Evolutionary conservation across 202 grass and related monocot species (phyloP), one percentile per base, ranked within the genome.

Genomic region (Carex sylvatica): DNA sequence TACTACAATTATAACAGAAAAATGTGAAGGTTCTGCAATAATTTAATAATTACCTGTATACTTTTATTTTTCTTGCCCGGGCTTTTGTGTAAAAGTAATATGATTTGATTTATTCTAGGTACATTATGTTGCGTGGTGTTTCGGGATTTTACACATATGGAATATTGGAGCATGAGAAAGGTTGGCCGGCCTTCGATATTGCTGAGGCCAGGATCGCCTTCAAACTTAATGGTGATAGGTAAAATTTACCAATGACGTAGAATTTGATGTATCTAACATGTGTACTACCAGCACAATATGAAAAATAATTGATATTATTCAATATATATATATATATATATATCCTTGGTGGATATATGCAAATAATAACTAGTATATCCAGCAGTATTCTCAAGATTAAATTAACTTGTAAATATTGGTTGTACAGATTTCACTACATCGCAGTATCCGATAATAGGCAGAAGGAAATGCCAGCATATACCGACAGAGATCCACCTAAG

Each of bases 81-180:
- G 51, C 52, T 15, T 13, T 18, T 42, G 8, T 24, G 16, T 2
- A 75, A 3, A 75, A 64, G 2, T 84, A 11, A 60, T 58, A 61
- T 15, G 12, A 0, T 82, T 70, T 56, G 15, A 23, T 9, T 79
- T 85, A 3, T 18, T 82, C 63, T 77, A 95, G 92, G 88, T 81
- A 86, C 70, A 65, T 92, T 47, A 65, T 94, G 82, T 80, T 97
- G 5, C 79, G 61, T 73, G 89, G 91, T 14, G 87, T 90, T 84
- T 92, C 90, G 4, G 94, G 94, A 33, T 94, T 97, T 82, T 97
- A 97, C 81, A 86, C 80, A 70, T 97, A 94, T 38, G 75, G 85
- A 16, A 87, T 89, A 82, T 85, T 91, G 6, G 90, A 97, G 85
- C 90, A 94, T 46, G 10, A 12, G 13, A 40, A 73, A 0, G 55